These are phyloP conservation scores for Tilletia indica DNA, from an alignment of 1,284 basidiomycete genomes.

Conservation along the genomic window DNA sequence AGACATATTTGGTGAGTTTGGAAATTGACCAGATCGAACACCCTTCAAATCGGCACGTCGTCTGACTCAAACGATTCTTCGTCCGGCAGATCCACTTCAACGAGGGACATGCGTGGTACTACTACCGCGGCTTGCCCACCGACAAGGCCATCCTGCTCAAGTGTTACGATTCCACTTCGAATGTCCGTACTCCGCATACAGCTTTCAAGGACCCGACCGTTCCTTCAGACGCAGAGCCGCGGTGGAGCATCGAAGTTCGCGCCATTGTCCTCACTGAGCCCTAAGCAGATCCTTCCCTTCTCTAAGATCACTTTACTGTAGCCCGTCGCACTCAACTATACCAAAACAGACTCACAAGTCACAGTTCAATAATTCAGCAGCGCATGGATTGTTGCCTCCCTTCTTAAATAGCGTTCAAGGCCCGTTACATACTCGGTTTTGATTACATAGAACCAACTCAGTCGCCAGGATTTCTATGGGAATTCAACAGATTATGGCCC, in stretches of 20 bases:
- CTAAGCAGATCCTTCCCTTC: not conserved
- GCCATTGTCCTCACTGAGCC: constrained; percentile 40
- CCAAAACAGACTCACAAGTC: too few species aligned
- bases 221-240: constrained; percentile 33
- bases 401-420: too few species aligned
- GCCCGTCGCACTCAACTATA: too few species aligned
- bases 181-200: constrained; percentile 45
- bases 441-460: too few species aligned
- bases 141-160: constrained; percentile 69
- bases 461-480: too few species aligned
- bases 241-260: constrained; percentile 42
- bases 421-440: not conserved
- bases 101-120: constrained; percentile 67
- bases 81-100: constrained; percentile 61
- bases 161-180: constrained; percentile 61
- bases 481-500: too few species aligned
- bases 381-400: too few species aligned
- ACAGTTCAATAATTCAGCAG: too few species aligned
- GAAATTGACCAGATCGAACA: not conserved
- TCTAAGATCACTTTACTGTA: too few species aligned
- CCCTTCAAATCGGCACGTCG: not conserved
- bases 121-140: constrained; percentile 65
- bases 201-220: constrained; percentile 38
- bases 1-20: constrained; percentile 34
- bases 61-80: constrained; percentile 56